phyloP scores from a whole-genome alignment of 164 flowering plant species.

The Magnolia kwangsiensis region DNA sequence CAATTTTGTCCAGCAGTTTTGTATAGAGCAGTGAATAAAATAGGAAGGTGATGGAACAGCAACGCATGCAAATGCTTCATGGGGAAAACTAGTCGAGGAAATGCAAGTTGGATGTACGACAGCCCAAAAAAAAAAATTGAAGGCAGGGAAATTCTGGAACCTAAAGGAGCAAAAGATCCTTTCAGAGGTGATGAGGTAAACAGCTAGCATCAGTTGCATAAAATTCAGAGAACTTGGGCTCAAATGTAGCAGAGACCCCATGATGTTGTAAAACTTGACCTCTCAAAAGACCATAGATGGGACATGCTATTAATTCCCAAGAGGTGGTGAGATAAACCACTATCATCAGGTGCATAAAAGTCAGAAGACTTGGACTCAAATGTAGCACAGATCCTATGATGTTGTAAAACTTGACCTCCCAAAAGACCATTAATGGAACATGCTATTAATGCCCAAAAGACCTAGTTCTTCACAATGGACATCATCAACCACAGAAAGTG shows the following conservation, averaged over 20 bases:
- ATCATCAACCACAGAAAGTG: neutral
- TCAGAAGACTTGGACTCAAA: constrained; percentile 2
- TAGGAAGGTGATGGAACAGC: no score
- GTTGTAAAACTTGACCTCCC: constrained; percentile 3
- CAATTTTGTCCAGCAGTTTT: no score
- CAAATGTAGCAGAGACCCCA: neutral
- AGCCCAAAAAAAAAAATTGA: neutral
- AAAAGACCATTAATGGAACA: constrained; percentile 5
- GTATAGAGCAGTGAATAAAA: no score
- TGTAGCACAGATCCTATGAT: constrained; percentile 1
- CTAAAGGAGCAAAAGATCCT: neutral
- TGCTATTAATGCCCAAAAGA: constrained; percentile 9
- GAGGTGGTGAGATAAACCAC: neutral
- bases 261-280: constrained; percentile 2
- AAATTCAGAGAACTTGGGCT: constrained; percentile 5
- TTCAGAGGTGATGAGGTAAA: neutral
- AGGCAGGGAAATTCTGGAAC: constrained; percentile 1
- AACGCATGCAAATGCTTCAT: neutral
- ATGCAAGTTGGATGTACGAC: neutral
- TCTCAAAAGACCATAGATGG: constrained; percentile 2
- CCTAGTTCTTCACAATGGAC: constrained; percentile 13
- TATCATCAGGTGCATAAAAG: neutral
- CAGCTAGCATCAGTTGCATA: neutral
- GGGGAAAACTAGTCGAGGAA: neutral
- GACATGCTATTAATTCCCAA: constrained; percentile 6